Evolutionary conservation across 352 stramenopile species (phyloP).

Genomic region (Thalassiosira exigua): DNA sequence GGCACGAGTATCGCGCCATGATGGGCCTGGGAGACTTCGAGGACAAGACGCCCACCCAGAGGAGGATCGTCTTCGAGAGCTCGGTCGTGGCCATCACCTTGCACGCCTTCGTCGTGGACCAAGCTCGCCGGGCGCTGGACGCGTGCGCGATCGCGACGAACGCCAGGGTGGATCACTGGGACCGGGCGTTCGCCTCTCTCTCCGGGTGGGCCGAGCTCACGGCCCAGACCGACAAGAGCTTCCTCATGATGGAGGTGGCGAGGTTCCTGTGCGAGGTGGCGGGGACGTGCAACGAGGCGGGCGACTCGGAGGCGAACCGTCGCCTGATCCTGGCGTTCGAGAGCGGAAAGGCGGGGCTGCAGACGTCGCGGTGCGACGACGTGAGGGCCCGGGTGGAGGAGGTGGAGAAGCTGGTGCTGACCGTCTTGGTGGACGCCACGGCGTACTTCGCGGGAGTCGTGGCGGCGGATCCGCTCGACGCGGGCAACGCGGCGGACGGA

Average conservation of each 20-base stretch:
- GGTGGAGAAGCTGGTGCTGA: conserved; percentile 36
- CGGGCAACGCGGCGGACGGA: conserved; percentile 36
- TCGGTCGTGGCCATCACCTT: conserved; percentile 41
- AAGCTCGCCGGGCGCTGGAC: conserved; percentile 47
- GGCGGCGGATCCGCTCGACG: conserved; percentile 15
- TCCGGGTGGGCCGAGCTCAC: conserved; percentile 54
- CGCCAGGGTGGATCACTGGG: conserved; percentile 27
- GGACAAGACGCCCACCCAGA: conserved; percentile 12
- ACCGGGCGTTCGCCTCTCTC: conserved; percentile 45
- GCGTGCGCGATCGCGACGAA: conserved; percentile 15
- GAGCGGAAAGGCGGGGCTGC: conserved; percentile 20
- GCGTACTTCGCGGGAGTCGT: conserved; percentile 49
- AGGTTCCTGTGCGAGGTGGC: conserved; percentile 29
- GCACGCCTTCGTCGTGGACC: conserved; percentile 42
- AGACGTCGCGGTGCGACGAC: conserved; percentile 10
- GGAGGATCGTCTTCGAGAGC: conserved; percentile 36
- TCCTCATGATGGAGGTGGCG: conserved; percentile 42
- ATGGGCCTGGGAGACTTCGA: conserved; percentile 26
- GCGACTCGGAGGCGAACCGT: conserved; percentile 30
- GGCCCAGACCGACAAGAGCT: conserved; percentile 12
- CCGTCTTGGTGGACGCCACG: conserved; percentile 49
- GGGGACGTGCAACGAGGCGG: conserved; percentile 17
- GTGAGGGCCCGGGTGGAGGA: conserved; percentile 13
- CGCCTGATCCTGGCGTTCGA: conserved; percentile 24
- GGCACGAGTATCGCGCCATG: conserved; percentile 16